Base-by-base conservation (phyloP, 352 stramenopile species). In the Saprolegnia diclina region DNA sequence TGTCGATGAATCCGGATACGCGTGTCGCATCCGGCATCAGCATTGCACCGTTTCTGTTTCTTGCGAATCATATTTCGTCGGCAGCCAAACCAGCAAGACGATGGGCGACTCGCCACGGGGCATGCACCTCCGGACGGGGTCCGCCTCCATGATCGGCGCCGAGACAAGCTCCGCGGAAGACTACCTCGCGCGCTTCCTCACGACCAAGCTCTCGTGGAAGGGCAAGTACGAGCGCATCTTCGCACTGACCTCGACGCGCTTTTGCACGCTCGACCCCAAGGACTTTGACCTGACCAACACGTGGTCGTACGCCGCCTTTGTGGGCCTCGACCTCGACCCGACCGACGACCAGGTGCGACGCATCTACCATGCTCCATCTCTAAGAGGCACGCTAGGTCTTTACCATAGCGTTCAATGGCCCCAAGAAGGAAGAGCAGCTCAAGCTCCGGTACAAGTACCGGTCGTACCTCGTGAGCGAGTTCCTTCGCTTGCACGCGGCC, bases 201-300 rank as follows among this genome's bases (percentile, higher is more conserved):
- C 92, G 40, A 76, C 91, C 56, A 95, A 95, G 73, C 65, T 80
- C 37, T 91, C 84, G 35, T 95, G 87, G 87, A 77, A 85, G 22
- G 87, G 87, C 68, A 92, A 92, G 70, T 95, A 95, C 74, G 85
- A 93, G 65, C 85, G 87, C 71, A 92, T 95, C 55, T 75, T 95
- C 24, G 85, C 85, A n/a, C 67, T 95, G 13, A 78, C 77, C 0
- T 83, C 85, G 22, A 91, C 83, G 50, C 81, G 85, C 62, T 92
- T 95, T 64, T 91, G 79, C 68, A 95, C 87, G 62, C 89, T 95
- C 62, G 85, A 95, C 71, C 87, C 85, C 24, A 82, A 87, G 40
- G 83, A 93, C 73, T 94, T 93, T 71, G 87, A 94, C 67, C 80
- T 95, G 13, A 95, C 87, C 50, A 95, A 95, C 67, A 91, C 85